Conservation (phyloP, 805 yeast species). For the Isabelozyma rhagii region DNA sequence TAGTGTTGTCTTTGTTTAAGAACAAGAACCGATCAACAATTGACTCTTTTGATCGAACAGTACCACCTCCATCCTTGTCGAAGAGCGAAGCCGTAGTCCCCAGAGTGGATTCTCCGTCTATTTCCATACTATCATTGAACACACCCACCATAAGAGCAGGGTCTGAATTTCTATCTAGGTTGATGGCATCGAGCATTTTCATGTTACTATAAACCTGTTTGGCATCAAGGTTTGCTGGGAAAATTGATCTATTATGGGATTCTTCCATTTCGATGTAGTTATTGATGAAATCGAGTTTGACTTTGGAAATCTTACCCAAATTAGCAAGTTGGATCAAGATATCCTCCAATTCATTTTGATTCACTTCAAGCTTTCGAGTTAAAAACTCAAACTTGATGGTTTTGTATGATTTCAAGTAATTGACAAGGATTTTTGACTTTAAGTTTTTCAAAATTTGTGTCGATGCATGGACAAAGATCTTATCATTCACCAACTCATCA, state of each 20-base stretch:
- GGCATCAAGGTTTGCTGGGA: conserved; percentile 17
- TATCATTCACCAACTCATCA: conserved; percentile 27
- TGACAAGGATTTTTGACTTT: conserved; percentile 26
- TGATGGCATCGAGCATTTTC: conserved; percentile 14
- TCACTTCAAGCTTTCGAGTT: conserved; percentile 13
- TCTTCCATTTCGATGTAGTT: conserved; percentile 13
- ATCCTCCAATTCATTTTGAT: conserved; percentile 22
- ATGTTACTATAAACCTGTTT: conserved; percentile 21
- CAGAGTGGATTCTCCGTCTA: conserved; percentile 9
- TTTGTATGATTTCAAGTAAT: conserved; percentile 28
- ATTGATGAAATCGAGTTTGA: conserved; percentile 27
- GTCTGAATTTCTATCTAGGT: conserved; percentile 1
- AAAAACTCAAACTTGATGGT: conserved; percentile 26
- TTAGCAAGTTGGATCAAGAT: conserved; percentile 25
- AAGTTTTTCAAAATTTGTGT: conserved; percentile 25
- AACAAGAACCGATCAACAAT: conserved; percentile 5
- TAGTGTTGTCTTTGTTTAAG: conserved; percentile 5
- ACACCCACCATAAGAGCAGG: not conserved
- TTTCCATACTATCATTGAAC: conserved; percentile 10
- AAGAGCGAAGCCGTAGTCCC: not conserved
- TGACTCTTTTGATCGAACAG: not conserved
- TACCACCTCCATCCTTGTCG: not conserved
- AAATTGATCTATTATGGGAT: conserved; percentile 1
- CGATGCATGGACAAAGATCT: conserved; percentile 25
- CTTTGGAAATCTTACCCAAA: conserved; percentile 23